Conservation (phyloP, 2,329 filamentous ascomycete genomes). For the Sporothrix phasma region DNA sequence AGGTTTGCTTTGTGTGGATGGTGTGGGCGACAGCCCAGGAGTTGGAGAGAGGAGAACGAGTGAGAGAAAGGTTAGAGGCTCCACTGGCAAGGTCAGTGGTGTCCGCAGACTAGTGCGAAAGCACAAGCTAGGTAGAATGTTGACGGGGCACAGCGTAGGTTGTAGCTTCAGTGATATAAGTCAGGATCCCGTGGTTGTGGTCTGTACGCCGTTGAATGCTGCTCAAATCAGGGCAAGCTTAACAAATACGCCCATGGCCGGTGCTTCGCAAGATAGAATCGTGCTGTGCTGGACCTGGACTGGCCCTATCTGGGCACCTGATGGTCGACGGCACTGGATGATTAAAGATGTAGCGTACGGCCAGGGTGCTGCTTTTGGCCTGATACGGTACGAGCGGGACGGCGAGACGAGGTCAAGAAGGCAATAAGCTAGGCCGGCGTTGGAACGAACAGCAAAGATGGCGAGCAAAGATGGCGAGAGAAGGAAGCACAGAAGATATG, state of each 20-base stretch:
- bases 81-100: conserved; percentile 12
- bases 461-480: too few species aligned
- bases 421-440: not conserved
- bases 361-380: not conserved
- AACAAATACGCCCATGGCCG: not conserved
- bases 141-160: not conserved
- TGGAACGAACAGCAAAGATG: too few species aligned
- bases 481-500: too few species aligned
- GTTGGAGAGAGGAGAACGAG: conserved; percentile 1
- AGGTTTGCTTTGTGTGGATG: conserved; percentile 10
- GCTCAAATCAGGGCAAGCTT: not conserved
- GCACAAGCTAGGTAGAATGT: not conserved
- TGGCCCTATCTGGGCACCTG: not conserved
- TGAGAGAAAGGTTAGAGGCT: not conserved
- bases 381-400: not conserved
- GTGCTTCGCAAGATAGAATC: not conserved
- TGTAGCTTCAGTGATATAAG: not conserved
- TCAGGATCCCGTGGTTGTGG: too few species aligned
- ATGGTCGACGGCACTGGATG: not conserved
- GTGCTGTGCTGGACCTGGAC: not conserved
- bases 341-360: not conserved
- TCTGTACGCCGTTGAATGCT: not conserved
- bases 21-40: not conserved
- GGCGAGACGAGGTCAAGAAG: not conserved
- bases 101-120: conserved; percentile 10